phyloP scores from a whole-genome alignment of 257 asterid genomes.

The Solanum phureja region DNA sequence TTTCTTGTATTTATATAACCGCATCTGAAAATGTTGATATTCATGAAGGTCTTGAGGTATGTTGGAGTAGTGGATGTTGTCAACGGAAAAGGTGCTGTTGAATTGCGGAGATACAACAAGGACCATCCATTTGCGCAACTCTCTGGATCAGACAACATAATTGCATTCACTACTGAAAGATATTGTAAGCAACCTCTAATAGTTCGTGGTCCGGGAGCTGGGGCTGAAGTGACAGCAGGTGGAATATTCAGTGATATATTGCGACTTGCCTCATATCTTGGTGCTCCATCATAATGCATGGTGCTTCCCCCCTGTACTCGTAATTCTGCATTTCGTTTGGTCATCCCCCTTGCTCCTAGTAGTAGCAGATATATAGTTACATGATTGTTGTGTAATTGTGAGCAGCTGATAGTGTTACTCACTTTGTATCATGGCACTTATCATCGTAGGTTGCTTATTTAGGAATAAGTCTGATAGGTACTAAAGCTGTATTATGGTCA shows the following conservation, averaged over 20 bases:
- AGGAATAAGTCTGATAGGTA: background rate
- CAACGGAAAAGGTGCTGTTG: constrained; percentile 70
- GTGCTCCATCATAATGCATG: constrained; percentile 69
- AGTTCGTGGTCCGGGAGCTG: constrained; percentile 98
- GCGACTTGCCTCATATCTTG: constrained; percentile 95
- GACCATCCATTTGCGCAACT: constrained; percentile 93
- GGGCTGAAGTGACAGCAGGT: constrained; percentile 97
- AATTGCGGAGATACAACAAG: constrained; percentile 64
- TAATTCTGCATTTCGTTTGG: background rate
- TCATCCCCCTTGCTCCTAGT: background rate
- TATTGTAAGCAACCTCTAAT: constrained; percentile 78
- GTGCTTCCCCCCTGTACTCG: background rate
- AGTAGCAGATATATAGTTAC: background rate
- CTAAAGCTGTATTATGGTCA: background rate
- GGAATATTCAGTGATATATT: constrained; percentile 90
- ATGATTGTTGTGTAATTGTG: background rate
- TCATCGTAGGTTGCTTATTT: background rate
- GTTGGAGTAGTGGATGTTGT: constrained; percentile 90
- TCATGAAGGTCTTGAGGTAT: constrained; percentile 76
- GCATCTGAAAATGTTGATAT: background rate
- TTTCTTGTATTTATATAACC: background rate
- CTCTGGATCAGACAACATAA: constrained; percentile 92
- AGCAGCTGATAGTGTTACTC: background rate
- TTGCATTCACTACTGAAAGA: constrained; percentile 91
- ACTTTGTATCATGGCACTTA: background rate